These are phyloP conservation scores for Alternaria dauci DNA, from an alignment of 2,329 filamentous ascomycete genomes.

Conservation along the genomic window DNA sequence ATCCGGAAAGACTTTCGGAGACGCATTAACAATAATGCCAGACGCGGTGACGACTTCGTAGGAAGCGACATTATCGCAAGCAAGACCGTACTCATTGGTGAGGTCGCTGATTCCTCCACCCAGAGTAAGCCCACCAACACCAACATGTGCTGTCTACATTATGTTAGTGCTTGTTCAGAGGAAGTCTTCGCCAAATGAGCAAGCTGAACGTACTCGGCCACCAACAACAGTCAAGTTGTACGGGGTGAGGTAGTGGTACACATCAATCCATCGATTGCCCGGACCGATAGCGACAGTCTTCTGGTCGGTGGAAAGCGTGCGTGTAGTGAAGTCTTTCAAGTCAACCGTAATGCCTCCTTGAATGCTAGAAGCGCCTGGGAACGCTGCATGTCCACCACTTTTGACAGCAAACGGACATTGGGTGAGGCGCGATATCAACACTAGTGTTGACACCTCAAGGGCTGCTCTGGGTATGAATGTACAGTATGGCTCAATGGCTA, in stretches of 20 bases:
- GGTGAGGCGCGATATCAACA: not conserved
- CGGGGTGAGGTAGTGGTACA: too few relatives aligned
- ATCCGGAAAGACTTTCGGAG: too few relatives aligned
- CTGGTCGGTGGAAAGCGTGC: too few relatives aligned
- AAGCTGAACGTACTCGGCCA: too few relatives aligned
- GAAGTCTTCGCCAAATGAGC: too few relatives aligned
- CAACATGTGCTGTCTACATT: too few relatives aligned
- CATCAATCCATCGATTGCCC: too few relatives aligned
- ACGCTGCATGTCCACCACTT: not conserved
- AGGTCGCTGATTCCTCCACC: conserved; percentile 16
- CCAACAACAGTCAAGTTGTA: too few relatives aligned
- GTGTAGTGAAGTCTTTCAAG: not conserved
- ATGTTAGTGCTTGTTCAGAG: too few relatives aligned
- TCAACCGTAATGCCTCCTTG: not conserved
- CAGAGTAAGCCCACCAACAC: conserved; percentile 11
- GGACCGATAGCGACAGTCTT: too few relatives aligned
- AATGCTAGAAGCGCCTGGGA: not conserved
- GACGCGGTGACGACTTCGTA: conserved; percentile 3
- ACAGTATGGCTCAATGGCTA: not conserved
- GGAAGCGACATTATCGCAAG: conserved; percentile 5
- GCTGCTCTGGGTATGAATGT: not conserved
- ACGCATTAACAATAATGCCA: too few relatives aligned
- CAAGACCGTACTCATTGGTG: conserved; percentile 7
- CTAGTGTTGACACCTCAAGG: not conserved
- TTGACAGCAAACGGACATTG: not conserved